A percentile compares a stretch with the other conserved stretches of the same genome.
These are phyloP conservation scores for Backusella luteola DNA, from an alignment of 192 early-diverging fungal species.

Conservation along the genomic window DNA sequence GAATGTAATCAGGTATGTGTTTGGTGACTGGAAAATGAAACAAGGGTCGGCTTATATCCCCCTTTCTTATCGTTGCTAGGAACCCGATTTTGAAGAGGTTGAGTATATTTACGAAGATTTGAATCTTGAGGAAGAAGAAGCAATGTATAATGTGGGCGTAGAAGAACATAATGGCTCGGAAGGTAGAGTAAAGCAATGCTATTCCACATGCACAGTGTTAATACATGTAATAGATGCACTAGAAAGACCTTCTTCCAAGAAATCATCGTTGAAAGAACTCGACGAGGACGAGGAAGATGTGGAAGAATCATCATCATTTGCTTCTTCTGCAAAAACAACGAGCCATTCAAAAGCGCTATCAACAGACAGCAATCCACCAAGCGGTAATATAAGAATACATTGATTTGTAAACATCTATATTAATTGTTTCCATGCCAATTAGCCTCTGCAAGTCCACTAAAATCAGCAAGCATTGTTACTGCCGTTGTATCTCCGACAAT, in stretches of 20 bases:
- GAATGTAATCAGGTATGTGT: conserved; percentile 69
- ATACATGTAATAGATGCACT: not conserved
- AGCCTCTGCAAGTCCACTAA: conserved; percentile 10
- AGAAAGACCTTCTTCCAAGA: conserved; percentile 19
- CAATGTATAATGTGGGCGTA: conserved; percentile 67
- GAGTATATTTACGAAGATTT: conserved; percentile 93
- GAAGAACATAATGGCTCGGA: conserved; percentile 60
- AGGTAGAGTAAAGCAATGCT: conserved; percentile 10
- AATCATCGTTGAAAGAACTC: conserved; percentile 37
- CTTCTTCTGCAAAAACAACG: not conserved
- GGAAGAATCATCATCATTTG: not conserved
- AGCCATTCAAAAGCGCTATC: not conserved
- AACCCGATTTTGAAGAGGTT: conserved; percentile 92
- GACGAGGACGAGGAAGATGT: conserved; percentile 27
- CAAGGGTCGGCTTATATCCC: too few relatives aligned
- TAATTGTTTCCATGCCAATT: not conserved
- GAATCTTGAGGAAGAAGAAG: conserved; percentile 89
- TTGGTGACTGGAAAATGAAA: not conserved
- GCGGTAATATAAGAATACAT: not conserved
- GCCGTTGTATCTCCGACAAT: not conserved
- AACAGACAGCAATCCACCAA: not conserved
- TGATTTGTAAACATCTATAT: not conserved
- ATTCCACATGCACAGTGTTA: too few relatives aligned
- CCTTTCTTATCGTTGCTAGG: conserved; percentile 26
- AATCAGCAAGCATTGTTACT: not conserved